A percentile compares a stretch with the other conserved stretches of the same genome.
These are phyloP conservation scores for Ambispora gerdemannii DNA, from an alignment of 192 early-diverging fungal genomes.

Conservation along the genomic window DNA sequence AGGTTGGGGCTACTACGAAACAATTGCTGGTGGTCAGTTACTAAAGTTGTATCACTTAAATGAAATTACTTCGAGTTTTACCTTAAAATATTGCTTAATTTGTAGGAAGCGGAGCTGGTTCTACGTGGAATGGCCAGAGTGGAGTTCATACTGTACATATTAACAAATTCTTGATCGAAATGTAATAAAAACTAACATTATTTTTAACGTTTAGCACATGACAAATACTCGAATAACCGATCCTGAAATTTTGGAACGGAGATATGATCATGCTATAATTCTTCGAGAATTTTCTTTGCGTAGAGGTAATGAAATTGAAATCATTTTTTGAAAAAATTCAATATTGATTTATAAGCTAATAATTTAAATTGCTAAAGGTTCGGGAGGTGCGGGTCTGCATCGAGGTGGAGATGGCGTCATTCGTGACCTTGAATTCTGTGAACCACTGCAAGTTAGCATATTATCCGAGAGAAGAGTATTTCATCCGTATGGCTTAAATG, in stretches of 20 bases:
- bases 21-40: slow-evolving; percentile 69
- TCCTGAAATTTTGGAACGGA: slow-evolving; percentile 89
- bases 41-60: not conserved
- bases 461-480: slow-evolving; percentile 90
- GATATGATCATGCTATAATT: slow-evolving; percentile 77
- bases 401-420: slow-evolving; percentile 87
- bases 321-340: not conserved
- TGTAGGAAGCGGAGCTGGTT: slow-evolving; percentile 77
- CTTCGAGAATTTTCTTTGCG: slow-evolving; percentile 81
- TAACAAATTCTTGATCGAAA: not conserved
- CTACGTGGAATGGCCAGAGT: slow-evolving; percentile 82
- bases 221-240: slow-evolving; percentile 98
- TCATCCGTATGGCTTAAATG: slow-evolving; percentile 79
- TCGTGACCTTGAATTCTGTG: slow-evolving; percentile 92
- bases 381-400: slow-evolving; percentile 76
- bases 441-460: slow-evolving; percentile 82
- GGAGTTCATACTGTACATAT: slow-evolving; percentile 60
- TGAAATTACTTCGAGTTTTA: slow-evolving; percentile 16
- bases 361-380: slow-evolving; percentile 33
- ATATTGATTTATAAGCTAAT: not conserved
- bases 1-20: slow-evolving; percentile 97
- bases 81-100: not conserved
- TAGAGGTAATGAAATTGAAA: slow-evolving; percentile 24
- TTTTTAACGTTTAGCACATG: slow-evolving; percentile 65
- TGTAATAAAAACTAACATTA: not conserved